Base-by-base conservation (phyloP, 108 stramenopile species). In the Skeletonema marinoi region DNA sequence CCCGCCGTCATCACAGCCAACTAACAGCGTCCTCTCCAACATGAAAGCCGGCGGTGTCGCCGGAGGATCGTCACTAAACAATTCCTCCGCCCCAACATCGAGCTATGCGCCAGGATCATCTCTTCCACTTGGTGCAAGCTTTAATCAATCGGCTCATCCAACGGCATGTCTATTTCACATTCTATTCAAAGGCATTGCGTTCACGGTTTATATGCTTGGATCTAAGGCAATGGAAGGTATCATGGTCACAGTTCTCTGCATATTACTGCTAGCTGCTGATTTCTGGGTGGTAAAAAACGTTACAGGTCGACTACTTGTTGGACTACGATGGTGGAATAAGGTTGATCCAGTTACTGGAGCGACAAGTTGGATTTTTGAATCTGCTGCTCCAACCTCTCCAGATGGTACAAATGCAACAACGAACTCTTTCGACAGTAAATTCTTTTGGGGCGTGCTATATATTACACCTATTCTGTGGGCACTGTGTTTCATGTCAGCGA, bases 271-370 rank as follows among this genome's bases (percentile, higher is more conserved):
- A 44, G 93, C 97, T 25, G 94, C 95, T n/a, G 98, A 98, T 75
- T 99, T 99, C 84, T 99, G 97, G 97, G 93, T 94, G 7, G 97
- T 98, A 42, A 97, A 97, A 81, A 97, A 97, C 73, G 81, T 97
- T 16, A 90, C 93, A 9, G 96, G 96, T 12, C 80, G 96, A 39
- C 71, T 95, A 32, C 78, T 98, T 58, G 98, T 98, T 16, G 97
- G 97, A 56, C 80, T 99, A 32, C 88, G 98, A 30, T 99, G 98
- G 98, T 99, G 98, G 98, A 96, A 94, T 65, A 88, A 96, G 71
- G 96, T 98, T 48, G 92, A 96, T 41, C 84, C 87, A 17, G 88
- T 88, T 10, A 68, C 54, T 31, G 78, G 78, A 3, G 75, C 83
- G 19, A 88, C 91, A 6, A 96, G 86, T 32, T 99, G 98, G 97